Evolutionary conservation across 2,329 filamentous ascomycete genomes (phyloP).

Genomic region (Magnaporthiopsis rhizophila): DNA sequence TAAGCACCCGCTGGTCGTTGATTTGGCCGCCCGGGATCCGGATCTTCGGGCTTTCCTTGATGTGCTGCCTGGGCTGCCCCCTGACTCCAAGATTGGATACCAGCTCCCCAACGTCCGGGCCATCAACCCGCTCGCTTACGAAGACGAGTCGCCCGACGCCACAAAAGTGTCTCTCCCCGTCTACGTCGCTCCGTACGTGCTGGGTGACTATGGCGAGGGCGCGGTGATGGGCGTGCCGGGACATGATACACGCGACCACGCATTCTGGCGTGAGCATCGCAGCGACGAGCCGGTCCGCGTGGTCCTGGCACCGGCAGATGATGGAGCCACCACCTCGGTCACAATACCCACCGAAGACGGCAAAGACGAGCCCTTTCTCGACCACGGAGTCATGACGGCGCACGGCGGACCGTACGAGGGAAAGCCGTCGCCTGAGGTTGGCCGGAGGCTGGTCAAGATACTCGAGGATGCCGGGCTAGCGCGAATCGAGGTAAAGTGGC

Average conservation of each 20-base stretch:
- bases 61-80: constrained; percentile 45
- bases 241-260: constrained; percentile 70
- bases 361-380: constrained; percentile 48
- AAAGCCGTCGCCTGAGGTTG: constrained; percentile 54
- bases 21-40: constrained; percentile 50
- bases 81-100: constrained; percentile 60
- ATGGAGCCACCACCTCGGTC: constrained; percentile 35
- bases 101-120: constrained; percentile 53
- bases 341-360: not conserved
- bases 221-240: constrained; percentile 90
- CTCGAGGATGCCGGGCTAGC: constrained; percentile 51
- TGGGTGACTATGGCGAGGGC: constrained; percentile 78
- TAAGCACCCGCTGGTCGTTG: constrained; percentile 59
- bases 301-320: constrained; percentile 49
- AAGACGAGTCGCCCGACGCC: constrained; percentile 39
- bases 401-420: constrained; percentile 58
- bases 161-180: constrained; percentile 57
- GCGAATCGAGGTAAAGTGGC: constrained; percentile 63
- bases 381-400: constrained; percentile 59
- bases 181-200: constrained; percentile 76
- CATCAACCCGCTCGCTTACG: constrained; percentile 56
- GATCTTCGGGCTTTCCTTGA: constrained; percentile 61
- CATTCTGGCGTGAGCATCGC: constrained; percentile 70
- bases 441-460: constrained; percentile 48
- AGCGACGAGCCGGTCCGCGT: constrained; percentile 50